phyloP scores from a whole-genome alignment of 169 alveolate genomes.

The Theileria sp. region DNA sequence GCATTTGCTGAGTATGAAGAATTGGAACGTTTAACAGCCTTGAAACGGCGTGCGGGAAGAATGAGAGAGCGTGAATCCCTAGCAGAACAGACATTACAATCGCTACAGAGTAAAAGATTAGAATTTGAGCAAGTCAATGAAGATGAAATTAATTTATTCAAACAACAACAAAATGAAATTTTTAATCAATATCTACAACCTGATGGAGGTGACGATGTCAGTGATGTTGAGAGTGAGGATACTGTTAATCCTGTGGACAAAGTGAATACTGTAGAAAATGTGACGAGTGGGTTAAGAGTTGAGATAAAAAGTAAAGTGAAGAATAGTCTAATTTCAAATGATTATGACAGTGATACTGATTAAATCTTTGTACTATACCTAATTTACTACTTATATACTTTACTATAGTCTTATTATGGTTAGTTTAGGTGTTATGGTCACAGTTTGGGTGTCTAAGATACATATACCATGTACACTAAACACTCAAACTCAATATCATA shows the following conservation, averaged over 20 bases:
- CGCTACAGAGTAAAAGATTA: slow-evolving; percentile 23
- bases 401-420: no score
- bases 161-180: slow-evolving; percentile 34
- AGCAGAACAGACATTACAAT: slow-evolving; percentile 46
- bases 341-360: not conserved
- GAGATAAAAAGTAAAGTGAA: not conserved
- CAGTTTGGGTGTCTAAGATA: no score
- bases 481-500: no score
- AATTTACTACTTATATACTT: no score
- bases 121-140: slow-evolving; percentile 36
- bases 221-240: not conserved
- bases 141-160: slow-evolving; percentile 55
- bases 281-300: not conserved
- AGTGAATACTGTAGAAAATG: not conserved
- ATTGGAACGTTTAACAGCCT: slow-evolving; percentile 56
- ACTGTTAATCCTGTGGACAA: not conserved
- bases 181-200: not conserved
- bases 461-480: no score
- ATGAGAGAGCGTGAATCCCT: slow-evolving; percentile 63
- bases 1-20: slow-evolving; percentile 65
- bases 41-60: slow-evolving; percentile 60
- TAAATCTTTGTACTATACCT: no score
- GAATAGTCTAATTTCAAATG: not conserved
- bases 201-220: not conserved
- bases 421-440: no score